A percentile compares a stretch with the other conserved stretches of the same genome.
These are phyloP conservation scores for Eucalyptus curtisii DNA, from an alignment of 345 rosid genomes.

Conservation along the genomic window DNA sequence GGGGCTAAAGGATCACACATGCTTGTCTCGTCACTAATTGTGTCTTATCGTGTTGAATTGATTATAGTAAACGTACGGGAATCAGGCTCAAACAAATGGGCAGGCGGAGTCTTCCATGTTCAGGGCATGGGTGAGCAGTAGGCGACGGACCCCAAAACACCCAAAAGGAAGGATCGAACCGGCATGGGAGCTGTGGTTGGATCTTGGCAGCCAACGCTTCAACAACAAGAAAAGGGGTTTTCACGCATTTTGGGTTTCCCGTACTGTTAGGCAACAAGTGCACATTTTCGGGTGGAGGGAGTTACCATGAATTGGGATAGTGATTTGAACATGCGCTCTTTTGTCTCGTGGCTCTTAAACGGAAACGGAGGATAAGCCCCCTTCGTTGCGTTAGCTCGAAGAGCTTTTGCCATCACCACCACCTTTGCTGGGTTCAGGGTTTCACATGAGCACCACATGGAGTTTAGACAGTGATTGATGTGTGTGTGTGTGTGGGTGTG, in stretches of 20 bases:
- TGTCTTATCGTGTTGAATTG: background rate
- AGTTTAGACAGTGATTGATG: background rate
- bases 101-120: background rate
- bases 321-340: background rate
- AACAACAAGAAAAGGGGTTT: background rate
- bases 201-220: background rate
- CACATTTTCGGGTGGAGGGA: background rate
- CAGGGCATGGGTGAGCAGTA: background rate
- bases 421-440: background rate
- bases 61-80: too few species aligned
- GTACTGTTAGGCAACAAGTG: background rate
- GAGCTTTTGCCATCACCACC: background rate
- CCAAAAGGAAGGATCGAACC: background rate
- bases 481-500: too few species aligned
- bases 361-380: background rate
- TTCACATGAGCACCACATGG: background rate
- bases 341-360: background rate
- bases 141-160: background rate
- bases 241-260: background rate
- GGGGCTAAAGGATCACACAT: background rate
- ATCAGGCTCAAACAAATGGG: background rate
- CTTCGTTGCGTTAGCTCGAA: background rate
- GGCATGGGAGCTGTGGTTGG: background rate
- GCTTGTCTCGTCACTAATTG: background rate
- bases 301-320: background rate